These are phyloP conservation scores for Verticillium dahliae DNA, from an alignment of 2,329 filamentous ascomycete genomes.

Conservation along the genomic window DNA sequence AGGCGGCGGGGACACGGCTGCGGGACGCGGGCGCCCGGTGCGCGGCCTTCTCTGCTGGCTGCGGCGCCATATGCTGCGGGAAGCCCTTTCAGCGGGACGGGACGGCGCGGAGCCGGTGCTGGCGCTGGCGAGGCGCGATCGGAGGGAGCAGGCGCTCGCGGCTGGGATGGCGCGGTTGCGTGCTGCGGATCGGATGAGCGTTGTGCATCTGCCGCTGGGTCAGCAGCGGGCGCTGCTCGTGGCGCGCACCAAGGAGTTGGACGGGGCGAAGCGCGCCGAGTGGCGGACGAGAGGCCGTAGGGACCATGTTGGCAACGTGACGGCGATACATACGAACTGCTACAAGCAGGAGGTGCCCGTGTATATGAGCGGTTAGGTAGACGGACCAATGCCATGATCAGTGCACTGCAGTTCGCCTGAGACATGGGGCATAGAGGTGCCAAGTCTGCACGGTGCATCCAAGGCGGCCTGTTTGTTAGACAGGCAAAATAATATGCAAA, in stretches of 20 bases:
- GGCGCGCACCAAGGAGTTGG: background rate
- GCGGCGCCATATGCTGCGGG: too few relatives aligned
- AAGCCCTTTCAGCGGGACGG: background rate
- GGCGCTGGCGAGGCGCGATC: background rate
- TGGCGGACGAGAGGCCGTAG: background rate
- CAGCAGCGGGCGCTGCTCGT: constrained; percentile 8
- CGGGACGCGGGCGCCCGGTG: background rate
- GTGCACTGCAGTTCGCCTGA: too few relatives aligned
- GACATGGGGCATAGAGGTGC: too few relatives aligned
- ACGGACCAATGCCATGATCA: too few relatives aligned
- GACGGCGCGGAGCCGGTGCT: background rate
- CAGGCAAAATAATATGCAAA: too few relatives aligned
- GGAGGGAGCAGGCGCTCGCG: background rate
- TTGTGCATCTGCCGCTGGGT: constrained; percentile 12
- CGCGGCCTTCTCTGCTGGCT: too few relatives aligned
- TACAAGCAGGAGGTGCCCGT: background rate
- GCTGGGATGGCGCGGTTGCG: constrained; percentile 5
- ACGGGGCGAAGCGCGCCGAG: background rate
- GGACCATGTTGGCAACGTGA: background rate
- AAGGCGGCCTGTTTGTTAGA: too few relatives aligned
- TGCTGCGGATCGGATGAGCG: constrained; percentile 11
- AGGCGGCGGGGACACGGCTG: background rate
- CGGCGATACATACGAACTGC: background rate
- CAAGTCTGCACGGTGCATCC: too few relatives aligned
- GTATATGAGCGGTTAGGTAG: background rate